Evolutionary conservation across 2,329 filamentous ascomycete species (phyloP), one percentile per base, ranked within the genome.

Genomic region (Claviceps sorghi): DNA sequence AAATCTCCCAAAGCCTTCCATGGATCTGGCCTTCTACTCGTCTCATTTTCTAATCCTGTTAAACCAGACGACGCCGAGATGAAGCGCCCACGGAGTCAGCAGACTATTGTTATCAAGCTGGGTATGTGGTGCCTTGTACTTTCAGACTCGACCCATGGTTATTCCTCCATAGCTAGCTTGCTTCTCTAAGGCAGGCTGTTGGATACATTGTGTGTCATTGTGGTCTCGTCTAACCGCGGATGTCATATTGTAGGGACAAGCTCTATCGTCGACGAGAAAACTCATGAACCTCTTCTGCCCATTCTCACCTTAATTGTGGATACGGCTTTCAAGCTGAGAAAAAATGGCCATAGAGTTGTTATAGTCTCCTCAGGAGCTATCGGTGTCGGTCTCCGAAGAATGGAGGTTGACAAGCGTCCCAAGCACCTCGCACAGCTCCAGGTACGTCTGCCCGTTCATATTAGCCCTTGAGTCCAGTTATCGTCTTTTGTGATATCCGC

Each of bases 311-410:
- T 91, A 55, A 96, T 98, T 58, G 93, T 97, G 58, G 89, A 97
- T 70, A 97, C 93, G 21, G 89, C 88, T 15, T 85, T 91, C 51
- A 86, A 83, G 63, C 76, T 98, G 44, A 83, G 83, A 58, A 85
- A 90, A 68, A 86, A 95, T 81, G 93, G 93, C 49, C 90, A 98
- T 67, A 82, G 84, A 61, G 93, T 98, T 50, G 84, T 98, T 67
- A 86, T 98, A 58, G 94, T 97, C 57, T 98, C 93, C 2, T 98
- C 93, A 0, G 93, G 93, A 55, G 93, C 93, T 66, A 95, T 98
- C 68, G 93, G 91, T 54, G 89, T 98, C 55, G 93, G 90, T 7
- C 75, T 98, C 55, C 81, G 87, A 53, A 82, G 89, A 55, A 95
- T 97, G 88, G 82, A 95, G 65, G 76, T 95, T 55, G 82, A 88